Evolutionary conservation across 768 basidiomycete genomes (phyloP).

Genomic region (Royoungia palumana): DNA sequence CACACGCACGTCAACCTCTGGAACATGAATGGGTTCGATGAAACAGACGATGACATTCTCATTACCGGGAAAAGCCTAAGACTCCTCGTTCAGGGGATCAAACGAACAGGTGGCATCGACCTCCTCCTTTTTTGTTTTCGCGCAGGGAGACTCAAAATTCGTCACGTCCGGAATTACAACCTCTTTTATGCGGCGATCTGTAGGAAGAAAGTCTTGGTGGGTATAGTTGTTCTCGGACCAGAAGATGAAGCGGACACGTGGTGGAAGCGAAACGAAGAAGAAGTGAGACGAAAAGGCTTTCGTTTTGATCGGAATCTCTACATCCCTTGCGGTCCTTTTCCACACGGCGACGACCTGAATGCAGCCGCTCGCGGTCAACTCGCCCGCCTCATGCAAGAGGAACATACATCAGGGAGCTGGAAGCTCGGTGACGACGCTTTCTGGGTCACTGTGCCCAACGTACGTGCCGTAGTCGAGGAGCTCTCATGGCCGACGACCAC

Average conservation of each 20-base stretch:
- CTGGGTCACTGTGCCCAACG: conserved; percentile 15
- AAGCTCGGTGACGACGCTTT: conserved; percentile 2
- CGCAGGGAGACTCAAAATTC: conserved; percentile 18
- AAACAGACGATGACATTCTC: conserved; percentile 8
- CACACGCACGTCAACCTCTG: conserved; percentile 19
- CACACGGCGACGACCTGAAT: background rate
- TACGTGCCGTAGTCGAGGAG: conserved; percentile 17
- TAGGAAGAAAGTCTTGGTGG: conserved; percentile 29
- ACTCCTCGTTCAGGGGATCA: conserved; percentile 14
- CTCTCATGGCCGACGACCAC: conserved; percentile 21
- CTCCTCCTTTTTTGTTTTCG: conserved; percentile 31
- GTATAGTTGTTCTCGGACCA: conserved; percentile 31
- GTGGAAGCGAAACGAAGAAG: conserved; percentile 31
- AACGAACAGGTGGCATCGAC: conserved; percentile 12
- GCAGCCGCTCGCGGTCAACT: conserved; percentile 1
- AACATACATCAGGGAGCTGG: conserved; percentile 12
- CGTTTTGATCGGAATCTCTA: conserved; percentile 28
- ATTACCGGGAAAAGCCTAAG: conserved; percentile 15
- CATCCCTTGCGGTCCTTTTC: conserved; percentile 8
- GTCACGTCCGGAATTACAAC: conserved; percentile 26
- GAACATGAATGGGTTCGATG: conserved; percentile 13
- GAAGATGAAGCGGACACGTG: conserved; percentile 19
- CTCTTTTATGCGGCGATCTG: conserved; percentile 32
- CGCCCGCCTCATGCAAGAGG: conserved; percentile 9
- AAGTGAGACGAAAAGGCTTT: conserved; percentile 17